Percentiles rank a stretch among this genome's conserved stretches.
Evolutionary conservation across 2,329 filamentous ascomycete genomes (phyloP).

Genomic region (Xylaria sp.): DNA sequence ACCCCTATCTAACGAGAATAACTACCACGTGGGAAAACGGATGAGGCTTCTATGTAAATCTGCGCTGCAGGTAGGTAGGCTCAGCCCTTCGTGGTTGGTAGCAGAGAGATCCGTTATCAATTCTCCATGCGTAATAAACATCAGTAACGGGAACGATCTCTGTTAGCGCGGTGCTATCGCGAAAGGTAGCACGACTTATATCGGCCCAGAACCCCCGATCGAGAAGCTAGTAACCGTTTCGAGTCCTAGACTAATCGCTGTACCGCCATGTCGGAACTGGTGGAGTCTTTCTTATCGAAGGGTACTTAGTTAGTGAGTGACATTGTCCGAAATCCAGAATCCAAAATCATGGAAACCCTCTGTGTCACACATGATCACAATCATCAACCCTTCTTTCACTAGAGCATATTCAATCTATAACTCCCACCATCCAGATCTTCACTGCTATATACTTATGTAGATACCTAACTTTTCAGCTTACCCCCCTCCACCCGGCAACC

Average conservation of each 20-base stretch:
- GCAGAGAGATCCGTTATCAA: neutral
- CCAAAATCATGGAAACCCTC: too few species aligned
- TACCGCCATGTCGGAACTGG: conserved; percentile 30
- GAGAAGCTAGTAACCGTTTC: neutral
- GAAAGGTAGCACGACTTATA: too few species aligned
- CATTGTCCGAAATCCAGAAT: too few species aligned
- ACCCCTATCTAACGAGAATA: neutral
- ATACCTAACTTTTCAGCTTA: too few species aligned
- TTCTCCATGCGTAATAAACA: neutral
- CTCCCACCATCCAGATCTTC: too few species aligned
- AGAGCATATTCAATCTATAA: too few species aligned
- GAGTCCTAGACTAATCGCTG: conserved; percentile 7
- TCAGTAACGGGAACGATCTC: neutral
- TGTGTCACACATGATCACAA: too few species aligned
- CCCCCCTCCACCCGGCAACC: too few species aligned
- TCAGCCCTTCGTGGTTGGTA: too few species aligned
- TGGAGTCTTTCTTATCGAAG: conserved; percentile 12
- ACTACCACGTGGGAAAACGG: conserved; percentile 6
- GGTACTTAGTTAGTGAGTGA: too few species aligned
- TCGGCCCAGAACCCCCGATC: neutral
- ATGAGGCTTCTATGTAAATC: neutral
- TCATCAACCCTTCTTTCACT: neutral
- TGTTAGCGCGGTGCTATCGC: conserved; percentile 6
- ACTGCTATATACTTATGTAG: too few species aligned
- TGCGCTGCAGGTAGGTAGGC: neutral